Conservation (phyloP, 2,329 filamentous ascomycete species). For the Beauveria caledonica region DNA sequence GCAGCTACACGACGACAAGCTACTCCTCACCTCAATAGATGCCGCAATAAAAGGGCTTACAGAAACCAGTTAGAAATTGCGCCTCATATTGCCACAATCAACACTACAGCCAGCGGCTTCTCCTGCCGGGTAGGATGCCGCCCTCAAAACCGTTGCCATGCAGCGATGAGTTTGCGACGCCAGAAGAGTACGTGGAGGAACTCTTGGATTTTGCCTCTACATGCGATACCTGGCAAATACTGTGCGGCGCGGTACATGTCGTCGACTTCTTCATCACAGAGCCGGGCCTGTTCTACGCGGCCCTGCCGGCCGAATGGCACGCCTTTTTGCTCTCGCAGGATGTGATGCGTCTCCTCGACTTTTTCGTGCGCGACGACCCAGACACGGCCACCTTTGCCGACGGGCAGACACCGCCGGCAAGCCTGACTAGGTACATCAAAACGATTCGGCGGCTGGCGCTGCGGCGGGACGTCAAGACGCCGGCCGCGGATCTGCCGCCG, state of each 20-base stretch:
- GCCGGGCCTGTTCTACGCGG: constrained; percentile 70
- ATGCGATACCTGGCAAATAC: constrained; percentile 68
- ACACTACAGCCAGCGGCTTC: not conserved
- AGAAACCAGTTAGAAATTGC: not conserved
- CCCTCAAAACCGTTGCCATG: constrained; percentile 57
- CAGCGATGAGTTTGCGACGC: constrained; percentile 57
- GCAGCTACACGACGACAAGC: not conserved
- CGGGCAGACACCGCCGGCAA: constrained; percentile 36
- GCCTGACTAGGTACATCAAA: constrained; percentile 63
- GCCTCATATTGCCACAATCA: not conserved
- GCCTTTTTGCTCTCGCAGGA: constrained; percentile 63
- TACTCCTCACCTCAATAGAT: not conserved
- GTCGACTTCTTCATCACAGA: constrained; percentile 89
- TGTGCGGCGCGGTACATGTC: constrained; percentile 97
- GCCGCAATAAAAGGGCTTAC: not conserved
- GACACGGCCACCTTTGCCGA: constrained; percentile 23
- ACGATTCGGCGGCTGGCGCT: constrained; percentile 64
- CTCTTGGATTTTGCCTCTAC: constrained; percentile 69
- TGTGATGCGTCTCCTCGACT: constrained; percentile 68
- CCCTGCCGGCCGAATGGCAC: constrained; percentile 76
- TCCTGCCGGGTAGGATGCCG: constrained; percentile 28
- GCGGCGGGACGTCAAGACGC: constrained; percentile 47
- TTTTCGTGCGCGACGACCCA: constrained; percentile 73
- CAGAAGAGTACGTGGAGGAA: constrained; percentile 70
- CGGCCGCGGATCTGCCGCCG: constrained; percentile 38